Evolutionary conservation across 306 rosid species (phyloP).

Genomic region (Castanea crenata): DNA sequence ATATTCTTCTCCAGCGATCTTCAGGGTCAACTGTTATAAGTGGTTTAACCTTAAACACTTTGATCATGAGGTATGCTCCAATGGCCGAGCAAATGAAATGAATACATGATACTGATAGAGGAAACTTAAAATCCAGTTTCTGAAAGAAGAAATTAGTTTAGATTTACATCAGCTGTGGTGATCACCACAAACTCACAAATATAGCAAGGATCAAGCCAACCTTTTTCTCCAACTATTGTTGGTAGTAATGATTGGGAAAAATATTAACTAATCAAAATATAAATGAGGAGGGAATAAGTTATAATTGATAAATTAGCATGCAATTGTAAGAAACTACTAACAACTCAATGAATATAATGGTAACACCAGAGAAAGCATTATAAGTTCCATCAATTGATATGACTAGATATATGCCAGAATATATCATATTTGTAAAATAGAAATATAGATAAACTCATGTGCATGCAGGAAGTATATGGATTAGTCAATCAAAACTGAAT

Average conservation of each 20-base stretch:
- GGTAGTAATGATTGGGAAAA: neutral
- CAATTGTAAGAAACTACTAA: neutral
- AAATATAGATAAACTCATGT: neutral
- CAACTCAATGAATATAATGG: neutral
- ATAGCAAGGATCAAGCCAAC: conserved; percentile 8
- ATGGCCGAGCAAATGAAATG: conserved; percentile 93
- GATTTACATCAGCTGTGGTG: neutral
- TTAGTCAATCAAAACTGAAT: neutral
- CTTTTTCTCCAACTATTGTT: neutral
- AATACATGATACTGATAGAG: conserved; percentile 78
- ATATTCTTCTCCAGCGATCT: conserved; percentile 95
- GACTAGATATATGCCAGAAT: neutral
- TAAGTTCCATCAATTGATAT: neutral
- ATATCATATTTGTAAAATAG: neutral
- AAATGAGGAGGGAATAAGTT: neutral
- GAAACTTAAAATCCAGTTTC: conserved; percentile 99
- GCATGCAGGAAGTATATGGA: neutral
- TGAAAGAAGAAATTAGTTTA: conserved; percentile 32
- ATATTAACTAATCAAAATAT: neutral
- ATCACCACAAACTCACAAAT: conserved; percentile 1
- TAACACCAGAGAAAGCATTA: neutral
- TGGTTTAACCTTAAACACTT: conserved; percentile 85
- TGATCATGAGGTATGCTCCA: conserved; percentile 77
- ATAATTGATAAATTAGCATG: neutral
- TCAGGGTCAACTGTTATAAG: conserved; percentile 78